phyloP scores from a whole-genome alignment of 352 stramenopile species.

The Lagenidium giganteum region DNA sequence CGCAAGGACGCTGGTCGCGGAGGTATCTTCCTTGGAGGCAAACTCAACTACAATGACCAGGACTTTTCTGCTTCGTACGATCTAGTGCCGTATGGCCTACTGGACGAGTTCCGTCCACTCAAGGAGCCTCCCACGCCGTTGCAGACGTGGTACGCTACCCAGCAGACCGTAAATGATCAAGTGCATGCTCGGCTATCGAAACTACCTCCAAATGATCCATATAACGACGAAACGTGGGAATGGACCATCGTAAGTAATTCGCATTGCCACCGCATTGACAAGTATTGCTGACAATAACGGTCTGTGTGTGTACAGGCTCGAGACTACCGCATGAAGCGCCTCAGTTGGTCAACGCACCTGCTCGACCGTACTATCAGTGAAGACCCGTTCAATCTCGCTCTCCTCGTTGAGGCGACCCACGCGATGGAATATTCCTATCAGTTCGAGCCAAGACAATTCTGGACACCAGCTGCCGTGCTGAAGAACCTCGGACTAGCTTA shows the following conservation, averaged over 20 bases:
- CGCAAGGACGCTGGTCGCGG: no score
- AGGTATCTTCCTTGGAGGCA: slow-evolving; percentile 68
- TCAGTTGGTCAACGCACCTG: slow-evolving; percentile 83
- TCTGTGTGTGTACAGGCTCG: slow-evolving; percentile 32
- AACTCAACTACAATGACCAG: slow-evolving; percentile 49
- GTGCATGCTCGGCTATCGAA: slow-evolving; percentile 31
- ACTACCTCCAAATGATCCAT: slow-evolving; percentile 57
- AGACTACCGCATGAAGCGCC: slow-evolving; percentile 67
- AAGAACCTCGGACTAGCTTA: slow-evolving; percentile 95
- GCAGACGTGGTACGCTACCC: slow-evolving; percentile 36
- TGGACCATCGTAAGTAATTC: slow-evolving; percentile 82
- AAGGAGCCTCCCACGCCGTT: slow-evolving; percentile 13
- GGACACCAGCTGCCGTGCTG: slow-evolving; percentile 47
- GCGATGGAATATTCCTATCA: slow-evolving; percentile 69
- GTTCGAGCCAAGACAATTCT: slow-evolving; percentile 64
- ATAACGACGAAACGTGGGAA: slow-evolving; percentile 90
- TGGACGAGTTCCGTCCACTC: slow-evolving; percentile 42
- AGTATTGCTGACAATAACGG: not conserved
- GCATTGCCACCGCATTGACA: not conserved
- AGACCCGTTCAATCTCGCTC: slow-evolving; percentile 49
- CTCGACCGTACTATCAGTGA: slow-evolving; percentile 81
- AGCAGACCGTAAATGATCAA: slow-evolving; percentile 26
- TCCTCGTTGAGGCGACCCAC: slow-evolving; percentile 68
- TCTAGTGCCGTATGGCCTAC: slow-evolving; percentile 41
- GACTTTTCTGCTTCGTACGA: slow-evolving; percentile 45